phyloP scores from a whole-genome alignment of 148 eudicot genomes.

The Pouteria glomerata region DNA sequence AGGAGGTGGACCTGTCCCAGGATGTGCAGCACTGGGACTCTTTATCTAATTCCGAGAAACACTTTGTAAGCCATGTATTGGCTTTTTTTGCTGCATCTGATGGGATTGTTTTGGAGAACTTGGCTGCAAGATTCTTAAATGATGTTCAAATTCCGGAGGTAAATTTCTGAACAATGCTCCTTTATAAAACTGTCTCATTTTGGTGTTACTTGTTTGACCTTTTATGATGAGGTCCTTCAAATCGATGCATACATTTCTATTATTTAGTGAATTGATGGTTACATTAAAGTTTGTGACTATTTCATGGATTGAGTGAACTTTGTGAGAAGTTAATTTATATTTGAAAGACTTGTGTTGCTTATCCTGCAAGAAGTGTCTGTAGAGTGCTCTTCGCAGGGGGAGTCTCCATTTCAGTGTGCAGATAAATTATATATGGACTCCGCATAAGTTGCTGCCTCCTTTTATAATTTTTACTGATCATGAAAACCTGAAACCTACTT shows the following conservation, averaged over 20 bases:
- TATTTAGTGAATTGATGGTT: neutral
- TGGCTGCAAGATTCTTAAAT: conserved; percentile 67
- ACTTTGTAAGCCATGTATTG: conserved; percentile 65
- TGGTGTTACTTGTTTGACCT: neutral
- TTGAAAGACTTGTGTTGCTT: neutral
- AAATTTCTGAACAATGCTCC: neutral
- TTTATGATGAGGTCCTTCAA: neutral
- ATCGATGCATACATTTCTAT: neutral
- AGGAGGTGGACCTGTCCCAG: conserved; percentile 84
- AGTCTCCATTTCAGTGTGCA: neutral
- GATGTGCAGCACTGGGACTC: conserved; percentile 75
- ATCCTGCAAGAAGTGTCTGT: neutral
- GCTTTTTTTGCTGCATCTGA: conserved; percentile 93
- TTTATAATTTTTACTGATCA: neutral
- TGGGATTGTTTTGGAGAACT: conserved; percentile 82
- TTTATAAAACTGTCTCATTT: neutral
- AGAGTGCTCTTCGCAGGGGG: too few species aligned
- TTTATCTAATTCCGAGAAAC: conserved; percentile 53
- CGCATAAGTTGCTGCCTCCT: neutral
- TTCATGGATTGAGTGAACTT: neutral
- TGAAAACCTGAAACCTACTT: neutral
- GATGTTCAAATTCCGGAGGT: conserved; percentile 87
- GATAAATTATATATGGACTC: neutral
- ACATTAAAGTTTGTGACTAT: neutral
- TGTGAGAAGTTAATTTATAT: neutral